Evolutionary conservation across 805 yeast genomes (phyloP), one percentile per base, ranked within the genome.

Genomic region (Cyberlindnera misumaiensis): DNA sequence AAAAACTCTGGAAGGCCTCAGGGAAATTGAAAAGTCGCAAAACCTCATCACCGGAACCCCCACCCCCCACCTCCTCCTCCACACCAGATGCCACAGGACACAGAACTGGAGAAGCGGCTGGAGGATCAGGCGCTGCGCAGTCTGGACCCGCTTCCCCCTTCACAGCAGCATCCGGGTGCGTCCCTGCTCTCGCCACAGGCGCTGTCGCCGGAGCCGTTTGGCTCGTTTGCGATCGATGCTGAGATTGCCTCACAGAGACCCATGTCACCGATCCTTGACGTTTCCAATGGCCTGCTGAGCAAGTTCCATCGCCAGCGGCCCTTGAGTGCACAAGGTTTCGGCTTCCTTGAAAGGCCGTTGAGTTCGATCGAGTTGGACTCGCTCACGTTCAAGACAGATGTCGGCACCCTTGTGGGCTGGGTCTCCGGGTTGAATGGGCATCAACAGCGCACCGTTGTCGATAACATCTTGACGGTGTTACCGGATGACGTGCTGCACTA

Each of bases 391-490:
- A 70, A 67, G 46, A 70, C 62, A 51, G 81, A 77, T 47, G 63
- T 76, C 51, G 62, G 67, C 39, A 67, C 67, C 44, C 62, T 72
- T 45, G 65, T 72, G 45, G 63, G 61, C 43, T 75, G 80, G 80
- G 61, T 73, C 43, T 67, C 67, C 37, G 63, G 62, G 45, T 62
- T 77, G 54, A 64, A 62, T 34, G 66, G 73, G n/a, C 67, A 65
- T 33, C 80, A 77, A 44, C 73, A 66, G 46, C 62, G 71, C 40
- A 61, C 72, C 35, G 70, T 75, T 57, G 64, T 75, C 42, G 82
- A 76, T 48, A 70, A 73, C 51, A 58, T 77, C 54, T 62, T 78
- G 42, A 60, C 68, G 34, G 63, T 64, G 41, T 57, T 77, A 46
- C 70, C 75, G 8, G 68, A 72, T 39, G 81, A 77, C 45, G 68